Evolutionary conservation across 306 rosid species (phyloP), one percentile per base, ranked within the genome.

Genomic region (Glycine latifolia): DNA sequence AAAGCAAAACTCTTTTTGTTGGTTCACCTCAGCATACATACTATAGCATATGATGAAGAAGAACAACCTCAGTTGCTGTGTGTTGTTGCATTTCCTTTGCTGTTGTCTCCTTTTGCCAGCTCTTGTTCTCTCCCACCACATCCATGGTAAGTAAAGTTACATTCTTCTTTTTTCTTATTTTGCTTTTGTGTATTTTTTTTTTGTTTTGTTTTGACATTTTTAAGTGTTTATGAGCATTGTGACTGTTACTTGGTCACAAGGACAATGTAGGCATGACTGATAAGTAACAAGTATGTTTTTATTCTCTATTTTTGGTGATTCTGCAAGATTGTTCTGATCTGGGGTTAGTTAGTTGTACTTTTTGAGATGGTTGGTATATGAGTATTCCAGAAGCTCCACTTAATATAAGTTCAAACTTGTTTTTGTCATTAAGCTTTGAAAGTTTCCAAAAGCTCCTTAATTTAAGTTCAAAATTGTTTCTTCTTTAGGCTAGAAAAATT

Each of bases 51-150:
- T 54, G 44, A 86, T 82, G 92, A 83, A 55, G 92, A 83, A 55
- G 91, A 89, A 66, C 90, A 87, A 65, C 62, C 87, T 85, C 71
- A 79, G 71, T 74, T 52, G 52, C 84, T 65, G 13, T 41, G 59
- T 82, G 61, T 81, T 82, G 66, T 81, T 90, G 65, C 75, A 79
- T 70, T 44, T 86, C 52, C 47, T 88, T 49, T 82, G 31, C 31
- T 26, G 33, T 78, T 69, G 43, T 82, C 82, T 94, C 10, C 81
- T 89, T 16, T 82, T 76, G 14, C 85, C 91, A 15, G 71, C 86
- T 85, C 85, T 79, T 85, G 98, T 91, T 84, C 82, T 76, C 92
- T 88, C 97, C 79, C 92, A 85, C 85, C 91, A 87, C 81, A 53
- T 73, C 68, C 97, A 91, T 77, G 98, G 97, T 95, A 91, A 68